Evolutionary conservation across 495 filamentous ascomycete genomes (phyloP).

Genomic region (Durotheca rogersii): DNA sequence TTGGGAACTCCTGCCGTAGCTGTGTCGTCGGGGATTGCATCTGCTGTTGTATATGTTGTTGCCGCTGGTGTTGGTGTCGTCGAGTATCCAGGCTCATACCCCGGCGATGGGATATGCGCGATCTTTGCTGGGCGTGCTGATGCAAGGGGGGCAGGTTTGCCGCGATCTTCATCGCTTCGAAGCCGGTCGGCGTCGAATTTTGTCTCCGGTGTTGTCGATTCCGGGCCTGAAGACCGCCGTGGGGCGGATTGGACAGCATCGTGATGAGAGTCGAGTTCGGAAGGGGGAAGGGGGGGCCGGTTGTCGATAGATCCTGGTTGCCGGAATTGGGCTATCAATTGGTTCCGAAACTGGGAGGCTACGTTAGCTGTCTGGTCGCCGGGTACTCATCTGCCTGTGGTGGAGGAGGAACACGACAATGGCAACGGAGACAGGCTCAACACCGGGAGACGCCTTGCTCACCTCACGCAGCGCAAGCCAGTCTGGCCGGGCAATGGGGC

Average conservation of each 20-base stretch:
- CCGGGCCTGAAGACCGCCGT: conserved; percentile 64
- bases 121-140: conserved; percentile 45
- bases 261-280: conserved; percentile 64
- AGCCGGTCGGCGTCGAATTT: conserved; percentile 78
- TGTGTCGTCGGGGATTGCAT: conserved; percentile 43
- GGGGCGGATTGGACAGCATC: conserved; percentile 73
- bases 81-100: conserved; percentile 78
- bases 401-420: too few relatives aligned
- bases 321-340: conserved; percentile 46
- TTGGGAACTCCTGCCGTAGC: conserved; percentile 52
- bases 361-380: conserved; percentile 22
- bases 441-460: too few relatives aligned
- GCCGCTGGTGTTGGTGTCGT: conserved; percentile 39
- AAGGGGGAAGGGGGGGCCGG: conserved; percentile 35
- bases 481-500: conserved; percentile 59
- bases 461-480: conserved; percentile 79
- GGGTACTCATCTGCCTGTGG: too few relatives aligned
- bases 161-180: conserved; percentile 65
- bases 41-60: conserved; percentile 27
- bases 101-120: conserved; percentile 63
- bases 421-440: too few relatives aligned
- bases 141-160: conserved; percentile 58
- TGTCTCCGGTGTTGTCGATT: conserved; percentile 80
- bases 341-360: conserved; percentile 55
- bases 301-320: conserved; percentile 49